A percentile compares a stretch with the other conserved stretches of the same genome.
phyloP scores from a whole-genome alignment of 768 basidiomycete species.

The Mycena maculata region DNA sequence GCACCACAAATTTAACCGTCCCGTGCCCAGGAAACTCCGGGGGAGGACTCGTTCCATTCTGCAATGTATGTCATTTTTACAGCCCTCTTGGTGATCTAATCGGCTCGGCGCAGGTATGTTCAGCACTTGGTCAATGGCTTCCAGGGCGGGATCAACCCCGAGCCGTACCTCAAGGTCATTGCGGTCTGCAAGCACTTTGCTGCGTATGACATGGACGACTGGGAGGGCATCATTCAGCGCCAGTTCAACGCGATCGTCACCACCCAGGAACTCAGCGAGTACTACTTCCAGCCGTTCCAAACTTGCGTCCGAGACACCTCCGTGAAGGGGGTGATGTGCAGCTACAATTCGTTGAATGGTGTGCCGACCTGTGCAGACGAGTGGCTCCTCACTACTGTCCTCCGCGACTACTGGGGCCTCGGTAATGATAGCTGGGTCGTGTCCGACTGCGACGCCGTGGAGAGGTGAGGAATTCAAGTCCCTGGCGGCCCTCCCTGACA shows the following conservation, averaged over 20 bases:
- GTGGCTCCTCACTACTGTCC: slow-evolving; percentile 62
- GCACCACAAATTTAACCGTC: too few species aligned
- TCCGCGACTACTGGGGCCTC: slow-evolving; percentile 66
- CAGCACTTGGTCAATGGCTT: slow-evolving; percentile 64
- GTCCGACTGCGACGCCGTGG: slow-evolving; percentile 67
- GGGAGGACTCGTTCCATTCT: slow-evolving; percentile 65
- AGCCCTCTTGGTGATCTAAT: too few species aligned
- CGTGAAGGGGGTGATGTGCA: slow-evolving; percentile 26
- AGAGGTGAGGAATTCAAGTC: slow-evolving; percentile 43
- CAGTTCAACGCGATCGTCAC: slow-evolving; percentile 65
- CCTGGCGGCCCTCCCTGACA: too few species aligned
- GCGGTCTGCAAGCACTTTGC: slow-evolving; percentile 73
- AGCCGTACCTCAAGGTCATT: slow-evolving; percentile 61
- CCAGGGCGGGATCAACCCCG: slow-evolving; percentile 67
- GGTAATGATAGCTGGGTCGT: slow-evolving; percentile 65
- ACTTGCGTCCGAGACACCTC: slow-evolving; percentile 69
- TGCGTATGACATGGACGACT: slow-evolving; percentile 68
- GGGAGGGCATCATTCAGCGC: slow-evolving; percentile 62
- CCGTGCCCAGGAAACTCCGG: slow-evolving; percentile 70
- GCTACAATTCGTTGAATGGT: slow-evolving; percentile 72
- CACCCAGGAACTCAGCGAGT: slow-evolving; percentile 67
- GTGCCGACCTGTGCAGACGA: slow-evolving; percentile 66
- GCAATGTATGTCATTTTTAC: too few species aligned
- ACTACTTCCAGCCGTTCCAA: slow-evolving; percentile 64
- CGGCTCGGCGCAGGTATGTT: slow-evolving; percentile 56